Conservation (phyloP, 2,329 filamentous ascomycete genomes). For the Alternaria infectoria region DNA sequence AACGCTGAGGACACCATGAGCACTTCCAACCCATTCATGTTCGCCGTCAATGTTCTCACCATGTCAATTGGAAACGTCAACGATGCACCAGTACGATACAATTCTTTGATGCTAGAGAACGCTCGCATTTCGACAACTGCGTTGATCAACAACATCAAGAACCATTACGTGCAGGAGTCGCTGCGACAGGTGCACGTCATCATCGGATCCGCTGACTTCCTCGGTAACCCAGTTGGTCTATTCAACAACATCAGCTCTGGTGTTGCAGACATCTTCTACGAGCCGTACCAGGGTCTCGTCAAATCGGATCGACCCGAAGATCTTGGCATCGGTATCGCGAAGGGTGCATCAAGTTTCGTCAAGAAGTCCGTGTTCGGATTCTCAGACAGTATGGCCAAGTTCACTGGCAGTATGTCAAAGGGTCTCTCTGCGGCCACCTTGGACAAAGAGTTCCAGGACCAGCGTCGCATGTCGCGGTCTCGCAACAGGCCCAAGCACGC, state of each 20-base stretch:
- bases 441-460: conserved; percentile 98
- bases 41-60: conserved; percentile 96
- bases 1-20: conserved; percentile 95
- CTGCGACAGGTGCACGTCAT: conserved; percentile 97
- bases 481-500: conserved; percentile 97
- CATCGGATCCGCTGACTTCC: conserved; percentile 93
- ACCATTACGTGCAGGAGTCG: conserved; percentile 96
- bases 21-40: conserved; percentile 92
- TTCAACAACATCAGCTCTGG: conserved; percentile 99
- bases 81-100: conserved; percentile 91
- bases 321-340: conserved; percentile 91
- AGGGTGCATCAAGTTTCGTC: conserved; percentile 94
- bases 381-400: conserved; percentile 95
- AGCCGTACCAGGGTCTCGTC: conserved; percentile 96
- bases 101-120: conserved; percentile 93
- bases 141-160: conserved; percentile 83
- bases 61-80: conserved; percentile 99
- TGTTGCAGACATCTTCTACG: conserved; percentile 98
- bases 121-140: conserved; percentile 87
- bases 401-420: conserved; percentile 96
- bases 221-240: conserved; percentile 94
- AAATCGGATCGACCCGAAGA: conserved; percentile 96
- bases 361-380: conserved; percentile 99
- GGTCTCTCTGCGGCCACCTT: conserved; percentile 92
- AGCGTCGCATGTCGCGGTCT: conserved; percentile 88